phyloP scores from a whole-genome alignment of 768 basidiomycete genomes.

The Chalciporus chontae region DNA sequence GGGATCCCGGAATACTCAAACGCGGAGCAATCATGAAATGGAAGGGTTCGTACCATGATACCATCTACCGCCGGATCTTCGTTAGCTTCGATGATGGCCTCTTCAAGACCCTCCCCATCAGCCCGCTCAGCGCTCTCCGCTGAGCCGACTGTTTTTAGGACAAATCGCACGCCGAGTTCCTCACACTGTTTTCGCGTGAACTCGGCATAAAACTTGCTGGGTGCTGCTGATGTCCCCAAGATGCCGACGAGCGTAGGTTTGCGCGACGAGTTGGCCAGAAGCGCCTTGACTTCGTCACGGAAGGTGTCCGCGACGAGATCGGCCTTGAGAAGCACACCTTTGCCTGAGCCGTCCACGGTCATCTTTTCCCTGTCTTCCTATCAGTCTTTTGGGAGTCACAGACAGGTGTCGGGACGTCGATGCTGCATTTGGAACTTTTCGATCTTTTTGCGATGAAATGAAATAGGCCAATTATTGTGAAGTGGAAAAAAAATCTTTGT shows the following conservation, averaged over 20 bases:
- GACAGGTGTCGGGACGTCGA: not conserved
- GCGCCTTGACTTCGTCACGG: constrained; percentile 60
- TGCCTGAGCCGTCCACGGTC: constrained; percentile 39
- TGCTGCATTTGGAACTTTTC: too few relatives aligned
- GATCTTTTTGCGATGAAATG: too few relatives aligned
- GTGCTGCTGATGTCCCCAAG: constrained; percentile 77
- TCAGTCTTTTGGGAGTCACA: not conserved
- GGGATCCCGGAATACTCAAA: not conserved
- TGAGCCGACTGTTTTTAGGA: constrained; percentile 61
- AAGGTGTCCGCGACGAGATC: constrained; percentile 72
- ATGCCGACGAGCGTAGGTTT: constrained; percentile 86
- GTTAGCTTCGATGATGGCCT: constrained; percentile 94
- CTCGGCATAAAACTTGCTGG: constrained; percentile 80
- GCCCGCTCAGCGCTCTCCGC: constrained; percentile 40
- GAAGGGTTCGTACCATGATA: constrained; percentile 73
- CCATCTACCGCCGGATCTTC: constrained; percentile 82
- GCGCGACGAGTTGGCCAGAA: constrained; percentile 35
- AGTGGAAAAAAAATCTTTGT: too few relatives aligned
- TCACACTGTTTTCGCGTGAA: constrained; percentile 92
- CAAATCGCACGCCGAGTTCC: constrained; percentile 82
- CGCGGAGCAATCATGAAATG: not conserved
- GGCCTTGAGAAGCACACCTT: constrained; percentile 76
- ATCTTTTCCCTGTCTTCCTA: constrained; percentile 9
- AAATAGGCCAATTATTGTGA: too few relatives aligned
- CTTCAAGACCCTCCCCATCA: constrained; percentile 90